Conservation (phyloP, 352 stramenopile species). For the Salisapilia sapeloensis region DNA sequence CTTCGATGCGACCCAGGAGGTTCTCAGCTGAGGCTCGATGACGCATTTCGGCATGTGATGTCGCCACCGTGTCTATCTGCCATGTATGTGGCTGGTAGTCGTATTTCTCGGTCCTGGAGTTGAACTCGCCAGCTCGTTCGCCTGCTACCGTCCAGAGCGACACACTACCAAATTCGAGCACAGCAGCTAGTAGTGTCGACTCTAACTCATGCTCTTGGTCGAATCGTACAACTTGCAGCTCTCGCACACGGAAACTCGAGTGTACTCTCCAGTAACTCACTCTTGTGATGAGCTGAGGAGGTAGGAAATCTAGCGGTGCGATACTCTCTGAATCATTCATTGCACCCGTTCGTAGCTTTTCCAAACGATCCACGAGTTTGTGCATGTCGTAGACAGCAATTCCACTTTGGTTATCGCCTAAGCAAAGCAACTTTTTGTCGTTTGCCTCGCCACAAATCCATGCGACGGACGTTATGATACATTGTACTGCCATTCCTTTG, state of each 20-base stretch:
- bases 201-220: too few relatives aligned
- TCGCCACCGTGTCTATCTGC: too few relatives aligned
- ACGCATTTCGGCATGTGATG: too few relatives aligned
- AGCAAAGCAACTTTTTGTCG: constrained; percentile 9
- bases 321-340: neutral
- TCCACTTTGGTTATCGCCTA: constrained; percentile 21
- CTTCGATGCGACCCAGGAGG: too few relatives aligned
- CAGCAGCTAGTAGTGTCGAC: too few relatives aligned
- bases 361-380: constrained; percentile 4
- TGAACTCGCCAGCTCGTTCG: too few relatives aligned
- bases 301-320: neutral
- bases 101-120: too few relatives aligned
- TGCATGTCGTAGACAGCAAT: constrained; percentile 6
- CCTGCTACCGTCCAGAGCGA: too few relatives aligned
- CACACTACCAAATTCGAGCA: too few relatives aligned
- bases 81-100: too few relatives aligned
- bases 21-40: too few relatives aligned
- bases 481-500: constrained; percentile 1
- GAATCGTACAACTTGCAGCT: too few relatives aligned
- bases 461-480: constrained; percentile 4
- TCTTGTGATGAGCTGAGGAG: neutral
- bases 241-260: neutral
- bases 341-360: constrained; percentile 2
- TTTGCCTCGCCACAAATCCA: constrained; percentile 11
- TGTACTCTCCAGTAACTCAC: neutral